Conservation (phyloP, 169 alveolate genomes). For the Nephromyces sp. region DNA sequence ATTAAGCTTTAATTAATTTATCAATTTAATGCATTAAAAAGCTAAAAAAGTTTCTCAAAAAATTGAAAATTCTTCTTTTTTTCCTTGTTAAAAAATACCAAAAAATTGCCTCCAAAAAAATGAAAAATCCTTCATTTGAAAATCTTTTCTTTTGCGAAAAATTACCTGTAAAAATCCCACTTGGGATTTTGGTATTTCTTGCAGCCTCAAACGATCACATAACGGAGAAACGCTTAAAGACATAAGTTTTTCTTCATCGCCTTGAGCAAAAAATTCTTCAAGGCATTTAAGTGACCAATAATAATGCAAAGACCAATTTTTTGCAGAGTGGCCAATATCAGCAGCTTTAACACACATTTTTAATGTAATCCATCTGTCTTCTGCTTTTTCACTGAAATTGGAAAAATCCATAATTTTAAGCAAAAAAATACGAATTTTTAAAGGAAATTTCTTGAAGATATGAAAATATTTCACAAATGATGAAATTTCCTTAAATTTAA, state of each 20-base stretch:
- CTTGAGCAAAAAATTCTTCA: slow-evolving; percentile 50
- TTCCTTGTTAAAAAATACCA: no score
- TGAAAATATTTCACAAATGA: no score
- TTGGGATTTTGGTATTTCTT: slow-evolving; percentile 61
- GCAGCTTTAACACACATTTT: slow-evolving; percentile 59
- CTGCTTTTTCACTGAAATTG: not conserved
- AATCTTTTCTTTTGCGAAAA: not conserved
- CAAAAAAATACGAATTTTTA: no score
- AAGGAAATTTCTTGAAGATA: no score
- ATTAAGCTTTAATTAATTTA: no score
- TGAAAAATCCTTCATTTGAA: not conserved
- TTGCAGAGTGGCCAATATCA: slow-evolving; percentile 62
- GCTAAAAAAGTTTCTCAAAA: no score
- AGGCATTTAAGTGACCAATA: slow-evolving; percentile 51
- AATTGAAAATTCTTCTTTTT: no score
- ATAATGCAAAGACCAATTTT: slow-evolving; percentile 44
- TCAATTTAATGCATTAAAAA: no score
- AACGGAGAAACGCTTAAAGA: slow-evolving; percentile 63
- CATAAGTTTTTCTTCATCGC: slow-evolving; percentile 45
- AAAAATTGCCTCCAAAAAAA: no score
- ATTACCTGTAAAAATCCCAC: slow-evolving; percentile 39
- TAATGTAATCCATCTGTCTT: slow-evolving; percentile 19
- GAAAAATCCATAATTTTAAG: not conserved
- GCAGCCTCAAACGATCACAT: slow-evolving; percentile 68
- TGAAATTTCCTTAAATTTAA: no score